A percentile compares a stretch with the other conserved stretches of the same genome.
Evolutionary conservation across 495 filamentous ascomycete species (phyloP).

Genomic region (Neurospora intermedia): DNA sequence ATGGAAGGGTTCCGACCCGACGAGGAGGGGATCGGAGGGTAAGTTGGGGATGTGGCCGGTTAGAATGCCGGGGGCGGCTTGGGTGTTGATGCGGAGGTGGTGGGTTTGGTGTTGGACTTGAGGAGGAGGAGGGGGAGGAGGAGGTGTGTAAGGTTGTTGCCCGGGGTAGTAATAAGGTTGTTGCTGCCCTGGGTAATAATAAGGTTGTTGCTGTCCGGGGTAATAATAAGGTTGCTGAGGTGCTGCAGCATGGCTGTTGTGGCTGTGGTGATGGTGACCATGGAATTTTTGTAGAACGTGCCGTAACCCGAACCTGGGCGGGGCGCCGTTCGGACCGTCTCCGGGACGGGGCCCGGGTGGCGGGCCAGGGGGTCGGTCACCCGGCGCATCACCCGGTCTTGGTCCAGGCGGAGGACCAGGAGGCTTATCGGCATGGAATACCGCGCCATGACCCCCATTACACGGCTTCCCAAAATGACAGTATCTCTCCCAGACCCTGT

Average conservation of each 20-base stretch:
- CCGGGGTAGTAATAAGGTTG: not conserved
- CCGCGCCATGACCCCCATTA: not conserved
- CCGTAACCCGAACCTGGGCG: not conserved
- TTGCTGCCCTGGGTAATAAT: not conserved
- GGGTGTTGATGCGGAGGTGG: slow-evolving; percentile 29
- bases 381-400: not conserved
- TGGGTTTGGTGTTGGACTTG: not conserved
- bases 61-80: slow-evolving; percentile 24
- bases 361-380: not conserved
- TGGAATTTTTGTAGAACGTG: not conserved
- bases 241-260: slow-evolving; percentile 1
- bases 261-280: not conserved
- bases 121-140: not conserved
- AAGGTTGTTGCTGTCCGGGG: not conserved
- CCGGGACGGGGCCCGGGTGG: not conserved
- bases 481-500: slow-evolving; percentile 45
- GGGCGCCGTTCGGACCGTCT: not conserved
- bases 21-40: slow-evolving; percentile 11
- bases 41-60: not conserved
- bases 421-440: not conserved
- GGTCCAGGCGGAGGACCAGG: not conserved
- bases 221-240: not conserved
- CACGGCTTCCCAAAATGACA: not conserved
- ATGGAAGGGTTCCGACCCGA: slow-evolving; percentile 41
- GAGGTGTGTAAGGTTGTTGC: not conserved